Conservation (phyloP, 176 grass and related monocot species). For the Guadua angustifolia region DNA sequence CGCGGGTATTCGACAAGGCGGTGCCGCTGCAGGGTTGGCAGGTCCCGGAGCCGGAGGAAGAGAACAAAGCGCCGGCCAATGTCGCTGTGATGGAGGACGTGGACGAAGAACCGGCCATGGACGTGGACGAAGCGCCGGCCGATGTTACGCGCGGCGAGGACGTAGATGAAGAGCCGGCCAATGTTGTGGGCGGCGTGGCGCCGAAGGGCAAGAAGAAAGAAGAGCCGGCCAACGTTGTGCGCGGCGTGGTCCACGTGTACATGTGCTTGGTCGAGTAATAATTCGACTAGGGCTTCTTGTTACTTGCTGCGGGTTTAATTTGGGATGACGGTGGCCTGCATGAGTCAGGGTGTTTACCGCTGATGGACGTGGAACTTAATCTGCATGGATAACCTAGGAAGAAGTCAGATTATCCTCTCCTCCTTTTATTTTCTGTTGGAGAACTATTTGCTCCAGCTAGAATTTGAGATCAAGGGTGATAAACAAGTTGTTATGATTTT, state of each 20-base stretch:
- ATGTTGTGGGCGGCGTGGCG: background rate
- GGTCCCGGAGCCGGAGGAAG: background rate
- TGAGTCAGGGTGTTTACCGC: background rate
- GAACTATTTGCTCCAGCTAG: background rate
- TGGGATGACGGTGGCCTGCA: background rate
- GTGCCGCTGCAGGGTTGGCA: constrained; percentile 7
- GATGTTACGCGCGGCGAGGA: background rate
- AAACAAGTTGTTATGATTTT: background rate
- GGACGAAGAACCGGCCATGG: too few species aligned
- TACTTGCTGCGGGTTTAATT: background rate
- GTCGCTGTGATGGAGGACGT: too few species aligned
- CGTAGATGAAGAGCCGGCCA: too few species aligned
- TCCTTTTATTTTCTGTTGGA: background rate
- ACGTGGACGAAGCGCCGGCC: too few species aligned
- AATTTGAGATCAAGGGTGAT: background rate
- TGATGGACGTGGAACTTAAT: too few species aligned
- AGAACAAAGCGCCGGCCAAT: too few species aligned
- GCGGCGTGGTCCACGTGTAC: constrained; percentile 28
- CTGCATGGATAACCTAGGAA: background rate
- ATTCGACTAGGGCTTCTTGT: background rate
- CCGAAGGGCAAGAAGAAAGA: too few species aligned
- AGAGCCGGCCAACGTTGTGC: too few species aligned
- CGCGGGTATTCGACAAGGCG: constrained; percentile 30
- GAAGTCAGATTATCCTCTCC: background rate
- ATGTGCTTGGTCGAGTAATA: background rate